phyloP scores from a whole-genome alignment of 306 rosid genomes.

The Cicer chorassanicum region DNA sequence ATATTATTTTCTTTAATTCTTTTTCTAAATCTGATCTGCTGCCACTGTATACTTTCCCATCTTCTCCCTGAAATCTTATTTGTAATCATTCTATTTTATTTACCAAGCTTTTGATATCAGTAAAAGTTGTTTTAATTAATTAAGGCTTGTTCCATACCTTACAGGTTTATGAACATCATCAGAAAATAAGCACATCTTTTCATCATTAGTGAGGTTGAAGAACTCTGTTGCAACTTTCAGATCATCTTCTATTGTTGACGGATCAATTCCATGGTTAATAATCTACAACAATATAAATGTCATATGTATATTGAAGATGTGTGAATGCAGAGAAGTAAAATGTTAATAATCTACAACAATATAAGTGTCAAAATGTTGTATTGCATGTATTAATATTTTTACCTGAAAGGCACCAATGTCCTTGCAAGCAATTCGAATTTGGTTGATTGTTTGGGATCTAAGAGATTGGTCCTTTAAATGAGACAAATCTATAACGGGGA shows the following conservation, averaged over 20 bases:
- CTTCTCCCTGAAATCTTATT: constrained; percentile 56
- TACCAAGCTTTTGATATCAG: background rate
- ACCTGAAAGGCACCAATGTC: constrained; percentile 60
- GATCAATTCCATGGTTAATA: constrained; percentile 60
- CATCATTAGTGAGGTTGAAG: constrained; percentile 57
- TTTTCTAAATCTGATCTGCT: constrained; percentile 50
- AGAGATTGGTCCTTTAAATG: constrained; percentile 39
- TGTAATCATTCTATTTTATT: background rate
- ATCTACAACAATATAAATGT: constrained; percentile 42
- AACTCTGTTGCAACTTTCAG: constrained; percentile 51
- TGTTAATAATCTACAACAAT: too few species aligned
- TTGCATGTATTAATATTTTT: background rate
- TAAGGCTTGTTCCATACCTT: constrained; percentile 64
- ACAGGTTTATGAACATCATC: constrained; percentile 56
- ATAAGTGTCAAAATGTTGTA: too few species aligned
- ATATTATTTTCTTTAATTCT: constrained; percentile 43
- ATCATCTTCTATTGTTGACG: constrained; percentile 44
- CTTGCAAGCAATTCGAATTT: constrained; percentile 49
- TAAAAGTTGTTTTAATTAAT: constrained; percentile 1
- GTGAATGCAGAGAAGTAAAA: constrained; percentile 10
- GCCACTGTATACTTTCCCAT: constrained; percentile 60
- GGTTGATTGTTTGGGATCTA: constrained; percentile 37
- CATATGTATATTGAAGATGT: background rate
- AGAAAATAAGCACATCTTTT: constrained; percentile 55
- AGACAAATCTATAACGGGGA: constrained; percentile 59